Percentiles rank a stretch among this genome's conserved stretches.
Evolutionary conservation across 441 rosid species (phyloP).

Genomic region (Erodium chrysanthum): DNA sequence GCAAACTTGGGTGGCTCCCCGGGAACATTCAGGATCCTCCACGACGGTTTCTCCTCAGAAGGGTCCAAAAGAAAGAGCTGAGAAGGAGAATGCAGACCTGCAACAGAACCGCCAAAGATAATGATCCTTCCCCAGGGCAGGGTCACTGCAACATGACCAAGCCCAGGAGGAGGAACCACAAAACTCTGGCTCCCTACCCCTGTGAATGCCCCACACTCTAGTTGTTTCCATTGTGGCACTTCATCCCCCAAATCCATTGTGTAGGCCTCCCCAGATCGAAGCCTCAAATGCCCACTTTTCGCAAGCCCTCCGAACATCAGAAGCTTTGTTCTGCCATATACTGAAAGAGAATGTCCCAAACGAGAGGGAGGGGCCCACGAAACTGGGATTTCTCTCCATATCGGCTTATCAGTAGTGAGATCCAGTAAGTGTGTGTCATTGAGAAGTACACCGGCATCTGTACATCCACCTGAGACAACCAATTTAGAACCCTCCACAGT

Average conservation of each 20-base stretch:
- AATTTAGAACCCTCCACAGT: slow-evolving; percentile 90
- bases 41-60: slow-evolving; percentile 77
- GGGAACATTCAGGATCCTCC: slow-evolving; percentile 79
- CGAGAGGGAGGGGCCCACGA: slow-evolving; percentile 93
- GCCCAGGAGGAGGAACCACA: slow-evolving; percentile 79
- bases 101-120: slow-evolving; percentile 91
- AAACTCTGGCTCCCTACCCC: slow-evolving; percentile 83
- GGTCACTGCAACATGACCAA: slow-evolving; percentile 84
- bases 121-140: slow-evolving; percentile 82
- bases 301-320: slow-evolving; percentile 94
- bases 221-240: slow-evolving; percentile 74
- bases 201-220: slow-evolving; percentile 75
- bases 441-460: slow-evolving; percentile 85
- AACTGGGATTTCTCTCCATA: slow-evolving; percentile 83
- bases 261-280: slow-evolving; percentile 87
- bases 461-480: slow-evolving; percentile 93
- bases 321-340: slow-evolving; percentile 76
- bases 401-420: slow-evolving; percentile 79
- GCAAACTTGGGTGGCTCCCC: slow-evolving; percentile 87
- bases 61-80: slow-evolving; percentile 88
- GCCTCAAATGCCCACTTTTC: slow-evolving; percentile 69
- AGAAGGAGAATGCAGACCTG: slow-evolving; percentile 87
- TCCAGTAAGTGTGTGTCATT: slow-evolving; percentile 87
- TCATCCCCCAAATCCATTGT: slow-evolving; percentile 89
- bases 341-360: slow-evolving; percentile 76